Conservation (phyloP, 2,329 filamentous ascomycete species). For the Magnaporthales sp. region DNA sequence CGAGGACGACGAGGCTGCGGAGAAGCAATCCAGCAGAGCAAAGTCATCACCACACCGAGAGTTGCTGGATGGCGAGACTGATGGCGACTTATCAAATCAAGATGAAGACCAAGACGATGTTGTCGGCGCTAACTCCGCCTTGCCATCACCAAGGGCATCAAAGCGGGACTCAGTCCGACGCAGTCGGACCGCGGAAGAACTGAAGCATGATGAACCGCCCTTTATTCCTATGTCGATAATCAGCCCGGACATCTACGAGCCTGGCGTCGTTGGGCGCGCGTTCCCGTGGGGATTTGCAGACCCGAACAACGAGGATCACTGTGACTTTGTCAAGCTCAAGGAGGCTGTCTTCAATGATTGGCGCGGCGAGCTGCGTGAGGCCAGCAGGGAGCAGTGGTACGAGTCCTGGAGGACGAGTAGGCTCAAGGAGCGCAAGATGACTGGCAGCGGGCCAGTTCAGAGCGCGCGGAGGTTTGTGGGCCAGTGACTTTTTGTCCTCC, state of each 20-base stretch:
- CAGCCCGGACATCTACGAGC: constrained; percentile 86
- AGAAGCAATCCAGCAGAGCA: constrained; percentile 12
- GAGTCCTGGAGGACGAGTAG: constrained; percentile 83
- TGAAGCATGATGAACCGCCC: constrained; percentile 46
- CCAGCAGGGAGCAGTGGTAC: constrained; percentile 88
- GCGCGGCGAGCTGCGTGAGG: constrained; percentile 82
- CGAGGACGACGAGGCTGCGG: constrained; percentile 33
- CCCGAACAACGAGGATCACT: constrained; percentile 83
- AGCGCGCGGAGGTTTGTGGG: background rate
- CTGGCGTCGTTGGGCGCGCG: constrained; percentile 67
- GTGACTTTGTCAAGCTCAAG: constrained; percentile 85
- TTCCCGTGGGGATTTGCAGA: constrained; percentile 98
- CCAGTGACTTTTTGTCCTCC: background rate
- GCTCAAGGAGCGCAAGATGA: constrained; percentile 42
- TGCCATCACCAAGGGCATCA: constrained; percentile 26
- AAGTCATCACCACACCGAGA: constrained; percentile 6
- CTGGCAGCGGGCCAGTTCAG: background rate
- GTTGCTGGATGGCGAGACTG: constrained; percentile 19
- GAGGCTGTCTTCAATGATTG: constrained; percentile 91
- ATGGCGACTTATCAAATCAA: constrained; percentile 15
- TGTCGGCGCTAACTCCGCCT: constrained; percentile 15
- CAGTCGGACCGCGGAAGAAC: constrained; percentile 34
- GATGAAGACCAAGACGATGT: constrained; percentile 23
- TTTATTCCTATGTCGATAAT: constrained; percentile 87
- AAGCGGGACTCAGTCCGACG: constrained; percentile 39